Evolutionary conservation across 78 protist genomes (phyloP), one percentile per base, ranked within the genome.

Genomic region (Diacronema lutheri): DNA sequence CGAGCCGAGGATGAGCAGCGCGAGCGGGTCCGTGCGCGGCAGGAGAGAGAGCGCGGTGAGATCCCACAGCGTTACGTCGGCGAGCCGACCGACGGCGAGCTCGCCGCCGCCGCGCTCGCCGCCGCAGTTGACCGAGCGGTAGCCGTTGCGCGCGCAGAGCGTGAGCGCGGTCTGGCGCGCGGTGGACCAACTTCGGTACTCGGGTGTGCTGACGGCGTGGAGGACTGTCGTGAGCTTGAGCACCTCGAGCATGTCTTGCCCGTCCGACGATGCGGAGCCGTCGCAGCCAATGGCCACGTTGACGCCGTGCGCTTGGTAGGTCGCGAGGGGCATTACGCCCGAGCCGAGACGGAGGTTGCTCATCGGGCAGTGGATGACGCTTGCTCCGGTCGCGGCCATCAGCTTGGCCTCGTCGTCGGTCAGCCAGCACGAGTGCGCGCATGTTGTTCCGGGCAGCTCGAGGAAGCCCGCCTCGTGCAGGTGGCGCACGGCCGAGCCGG

Each of bases 311-410:
- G 9, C 46, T 5, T 20, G 26, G 33, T 20, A 7, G 46, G 10
- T 12, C 44, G 4, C 29, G n/a, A 66, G 31, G 25, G 74, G 74
- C 44, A 3, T 13, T 41, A 66, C 74, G 46, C 74, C 74, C n/a
- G 46, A 35, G 29, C 74, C 74, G 46, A 66, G 74, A 29, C 74
- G 74, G 46, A 66, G 74, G 74, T 66, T 66, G 74, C 46, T 35
- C n/a, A 33, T 4, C 74, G 74, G 74, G 44, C 26, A 20, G 44
- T 66, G 74, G 46, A 37, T 3, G 74, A 7, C 14, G n/a, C n/a
- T 11, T 26, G 74, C 74, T 20, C 74, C 74, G 14, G 44, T 16
- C 46, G 9, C 46, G 25, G 74, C 74, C 74, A 66, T 31, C n/a
- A 31, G 25, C 50, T 2, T 46, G 25, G 26, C 10, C 46, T 66